Conservation (phyloP, 768 basidiomycete species). For the Xerocomellus amylosporus region DNA sequence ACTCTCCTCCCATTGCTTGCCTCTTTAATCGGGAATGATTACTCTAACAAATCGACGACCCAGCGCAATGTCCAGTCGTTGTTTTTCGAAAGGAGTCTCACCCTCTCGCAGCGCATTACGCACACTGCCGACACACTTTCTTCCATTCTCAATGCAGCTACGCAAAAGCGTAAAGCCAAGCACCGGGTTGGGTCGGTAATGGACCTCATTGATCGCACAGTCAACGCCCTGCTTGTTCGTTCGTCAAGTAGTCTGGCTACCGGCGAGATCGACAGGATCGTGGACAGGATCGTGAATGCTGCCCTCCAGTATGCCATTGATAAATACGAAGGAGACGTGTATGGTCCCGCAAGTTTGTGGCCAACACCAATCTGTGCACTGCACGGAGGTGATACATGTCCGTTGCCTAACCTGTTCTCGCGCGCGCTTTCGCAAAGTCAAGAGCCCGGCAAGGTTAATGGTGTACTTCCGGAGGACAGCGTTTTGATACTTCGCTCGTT, state of each 20-base stretch:
- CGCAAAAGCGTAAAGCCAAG: slow-evolving; percentile 49
- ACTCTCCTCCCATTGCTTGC: slow-evolving; percentile 75
- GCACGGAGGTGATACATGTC: slow-evolving; percentile 56
- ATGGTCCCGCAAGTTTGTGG: slow-evolving; percentile 46
- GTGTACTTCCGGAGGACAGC: slow-evolving; percentile 14
- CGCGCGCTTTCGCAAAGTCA: slow-evolving; percentile 28
- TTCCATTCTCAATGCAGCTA: slow-evolving; percentile 48
- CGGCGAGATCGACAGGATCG: slow-evolving; percentile 62
- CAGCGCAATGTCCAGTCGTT: slow-evolving; percentile 52
- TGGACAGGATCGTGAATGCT: slow-evolving; percentile 69
- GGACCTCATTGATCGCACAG: slow-evolving; percentile 71
- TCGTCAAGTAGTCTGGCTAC: slow-evolving; percentile 45
- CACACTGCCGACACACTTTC: slow-evolving; percentile 58
- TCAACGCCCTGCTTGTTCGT: slow-evolving; percentile 56
- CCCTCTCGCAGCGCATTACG: slow-evolving; percentile 61
- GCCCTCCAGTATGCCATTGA: slow-evolving; percentile 78
- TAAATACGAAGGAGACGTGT: slow-evolving; percentile 44
- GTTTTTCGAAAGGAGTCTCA: slow-evolving; percentile 65
- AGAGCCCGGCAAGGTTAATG: slow-evolving; percentile 22
- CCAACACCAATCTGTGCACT: slow-evolving; percentile 58
- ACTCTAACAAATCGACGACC: slow-evolving; percentile 50
- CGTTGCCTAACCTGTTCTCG: slow-evolving; percentile 52
- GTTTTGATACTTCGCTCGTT: slow-evolving; percentile 38
- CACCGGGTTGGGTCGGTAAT: slow-evolving; percentile 66
- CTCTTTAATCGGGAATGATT: slow-evolving; percentile 81